Evolutionary conservation across 768 basidiomycete species (phyloP), one percentile per base, ranked within the genome.

Genomic region (Mycena indigotica): DNA sequence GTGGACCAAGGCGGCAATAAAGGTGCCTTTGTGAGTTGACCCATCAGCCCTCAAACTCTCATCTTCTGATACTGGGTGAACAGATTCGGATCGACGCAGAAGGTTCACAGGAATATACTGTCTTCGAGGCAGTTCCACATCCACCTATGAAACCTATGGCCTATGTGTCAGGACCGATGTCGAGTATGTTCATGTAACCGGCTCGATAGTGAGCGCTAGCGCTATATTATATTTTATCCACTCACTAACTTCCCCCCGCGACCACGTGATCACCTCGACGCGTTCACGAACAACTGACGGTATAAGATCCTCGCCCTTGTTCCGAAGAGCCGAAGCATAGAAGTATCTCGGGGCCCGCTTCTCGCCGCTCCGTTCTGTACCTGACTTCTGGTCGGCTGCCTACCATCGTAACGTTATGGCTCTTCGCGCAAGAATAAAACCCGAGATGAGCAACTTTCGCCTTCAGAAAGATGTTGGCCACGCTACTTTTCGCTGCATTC

Each of bases 71-170:
- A 24, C 46, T 10, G 5, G 6, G 25, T 8, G 12, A 25, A 48
- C 25, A 93, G 91, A 87, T 95, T 63, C 89, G 90, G 32, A 89
- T 97, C 62, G 87, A 95, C 69, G 81, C 87, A 28, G 73, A 80
- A 26, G 95, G 95, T 10, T 80, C 84, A 44, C 79, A 85, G 61
- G 70, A 86, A 53, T 95, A 93, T 71, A 78, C 80, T 55, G 89
- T 90, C 66, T 98, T 95, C 70, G 89, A 90, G 15, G 93, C 94
- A 12, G 84, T 83, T 48, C 86, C 88, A 29, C 95, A 97, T 75
- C 95, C 95, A 23, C 87, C 91, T 26, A 77, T 95, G 79, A 91
- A 87, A 68, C 95, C 95, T 10, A 97, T 97, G 95, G 94, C 94
- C 2, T 96, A 93, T 63, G 80, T 87, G 1, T 81, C 79, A 59